phyloP scores from a whole-genome alignment of 2,329 filamentous ascomycete genomes.

The Pseudogymnoascus sp. region DNA sequence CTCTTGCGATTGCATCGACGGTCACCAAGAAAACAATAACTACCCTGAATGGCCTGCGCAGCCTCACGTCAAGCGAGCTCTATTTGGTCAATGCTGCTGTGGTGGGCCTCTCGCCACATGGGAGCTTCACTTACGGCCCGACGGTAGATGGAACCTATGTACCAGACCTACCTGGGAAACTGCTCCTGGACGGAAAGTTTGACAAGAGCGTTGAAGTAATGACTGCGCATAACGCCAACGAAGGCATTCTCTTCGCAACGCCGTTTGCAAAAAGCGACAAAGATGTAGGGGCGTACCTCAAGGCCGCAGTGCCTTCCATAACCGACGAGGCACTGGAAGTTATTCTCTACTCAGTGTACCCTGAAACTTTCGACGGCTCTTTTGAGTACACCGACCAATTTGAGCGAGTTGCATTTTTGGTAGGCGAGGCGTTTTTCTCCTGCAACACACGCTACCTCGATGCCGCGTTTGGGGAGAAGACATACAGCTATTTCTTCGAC shows the following conservation, averaged over 20 bases:
- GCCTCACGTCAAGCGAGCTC: conserved; percentile 10
- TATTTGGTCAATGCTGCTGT: conserved; percentile 16
- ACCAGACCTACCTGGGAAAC: conserved; percentile 36
- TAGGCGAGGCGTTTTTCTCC: conserved; percentile 37
- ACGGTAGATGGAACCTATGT: conserved; percentile 41
- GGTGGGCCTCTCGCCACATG: conserved; percentile 8
- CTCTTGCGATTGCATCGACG: neutral
- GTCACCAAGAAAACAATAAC: conserved; percentile 13
- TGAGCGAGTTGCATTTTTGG: conserved; percentile 33
- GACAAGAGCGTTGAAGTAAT: conserved; percentile 38
- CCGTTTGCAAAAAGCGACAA: conserved; percentile 22
- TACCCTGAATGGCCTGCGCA: conserved; percentile 12
- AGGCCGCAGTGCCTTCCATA: conserved; percentile 16
- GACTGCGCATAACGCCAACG: conserved; percentile 35
- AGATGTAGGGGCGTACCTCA: conserved; percentile 7
- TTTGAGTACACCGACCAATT: conserved; percentile 38
- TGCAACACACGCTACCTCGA: conserved; percentile 47
- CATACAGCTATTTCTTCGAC: conserved; percentile 43
- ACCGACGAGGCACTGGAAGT: conserved; percentile 25
- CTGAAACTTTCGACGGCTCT: conserved; percentile 37
- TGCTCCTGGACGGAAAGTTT: conserved; percentile 36
- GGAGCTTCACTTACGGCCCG: conserved; percentile 32
- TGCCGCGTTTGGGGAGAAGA: conserved; percentile 36
- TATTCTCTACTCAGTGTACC: conserved; percentile 35
- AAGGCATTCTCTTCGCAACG: conserved; percentile 33